Percentiles rank a stretch among this genome's conserved stretches.
Evolutionary conservation across 129 eudicot species (phyloP).

Genomic region (Artemisia annua): DNA sequence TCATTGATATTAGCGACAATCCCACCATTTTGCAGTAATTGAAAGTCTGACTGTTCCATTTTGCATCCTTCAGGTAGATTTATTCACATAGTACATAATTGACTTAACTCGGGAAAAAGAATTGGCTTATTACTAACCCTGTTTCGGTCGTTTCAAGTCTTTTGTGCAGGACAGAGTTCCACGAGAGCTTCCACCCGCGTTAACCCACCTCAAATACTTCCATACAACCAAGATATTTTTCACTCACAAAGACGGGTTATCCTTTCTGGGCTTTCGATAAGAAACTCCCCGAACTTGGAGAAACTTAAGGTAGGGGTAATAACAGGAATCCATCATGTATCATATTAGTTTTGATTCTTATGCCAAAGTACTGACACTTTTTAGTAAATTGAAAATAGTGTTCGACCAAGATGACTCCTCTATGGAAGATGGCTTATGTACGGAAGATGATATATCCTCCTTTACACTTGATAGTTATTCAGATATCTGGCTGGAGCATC

Average conservation of each 20-base stretch:
- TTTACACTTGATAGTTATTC: not conserved
- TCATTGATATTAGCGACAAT: too few species aligned
- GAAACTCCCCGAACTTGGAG: not conserved
- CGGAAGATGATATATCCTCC: not conserved
- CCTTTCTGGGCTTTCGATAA: not conserved
- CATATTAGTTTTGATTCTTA: not conserved
- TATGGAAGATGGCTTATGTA: not conserved
- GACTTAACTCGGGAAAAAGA: too few species aligned
- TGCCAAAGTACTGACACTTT: not conserved
- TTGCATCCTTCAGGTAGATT: not conserved
- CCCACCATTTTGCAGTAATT: not conserved
- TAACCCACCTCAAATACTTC: not conserved
- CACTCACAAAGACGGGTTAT: not conserved
- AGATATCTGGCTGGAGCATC: constrained; percentile 11
- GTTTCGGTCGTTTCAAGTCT: not conserved
- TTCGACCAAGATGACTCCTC: too few species aligned
- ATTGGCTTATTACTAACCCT: too few species aligned
- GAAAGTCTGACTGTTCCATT: not conserved
- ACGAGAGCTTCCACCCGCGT: not conserved
- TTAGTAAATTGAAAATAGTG: not conserved
- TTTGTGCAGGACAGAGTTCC: not conserved
- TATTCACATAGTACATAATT: not conserved
- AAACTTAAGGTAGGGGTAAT: not conserved
- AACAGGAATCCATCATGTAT: not conserved
- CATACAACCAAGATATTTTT: not conserved